These are phyloP conservation scores for Parmelia sp. DNA, from an alignment of 495 filamentous ascomycete genomes.

Conservation along the genomic window DNA sequence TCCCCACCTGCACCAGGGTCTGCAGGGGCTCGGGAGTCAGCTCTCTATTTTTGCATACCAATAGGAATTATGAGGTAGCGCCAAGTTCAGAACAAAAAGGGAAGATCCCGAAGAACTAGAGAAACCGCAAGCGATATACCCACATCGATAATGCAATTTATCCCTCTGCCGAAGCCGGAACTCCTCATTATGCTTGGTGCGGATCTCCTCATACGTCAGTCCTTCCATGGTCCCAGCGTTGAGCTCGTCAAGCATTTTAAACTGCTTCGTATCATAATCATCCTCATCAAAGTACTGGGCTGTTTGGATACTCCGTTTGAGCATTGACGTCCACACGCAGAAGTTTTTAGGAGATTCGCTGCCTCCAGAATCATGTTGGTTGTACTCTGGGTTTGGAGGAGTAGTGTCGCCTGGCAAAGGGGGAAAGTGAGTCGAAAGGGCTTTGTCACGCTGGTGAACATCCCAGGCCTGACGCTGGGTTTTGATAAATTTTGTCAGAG, in stretches of 20 bases:
- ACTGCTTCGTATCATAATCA: constrained; percentile 95
- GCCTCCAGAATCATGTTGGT: constrained; percentile 38
- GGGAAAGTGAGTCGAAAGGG: constrained; percentile 65
- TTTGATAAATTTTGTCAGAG: constrained; percentile 70
- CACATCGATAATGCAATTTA: constrained; percentile 57
- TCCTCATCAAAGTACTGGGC: constrained; percentile 88
- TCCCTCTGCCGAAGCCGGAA: constrained; percentile 65
- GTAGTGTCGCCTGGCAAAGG: constrained; percentile 83
- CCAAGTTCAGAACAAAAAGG: constrained; percentile 41
- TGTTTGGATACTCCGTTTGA: constrained; percentile 77
- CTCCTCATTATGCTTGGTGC: constrained; percentile 64
- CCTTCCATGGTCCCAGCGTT: constrained; percentile 90
- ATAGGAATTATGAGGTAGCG: background rate
- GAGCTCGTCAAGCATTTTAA: constrained; percentile 97
- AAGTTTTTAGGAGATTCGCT: constrained; percentile 72
- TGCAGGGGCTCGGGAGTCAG: background rate
- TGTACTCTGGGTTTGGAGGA: constrained; percentile 84
- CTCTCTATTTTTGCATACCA: background rate
- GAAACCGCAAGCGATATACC: background rate
- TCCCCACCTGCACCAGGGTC: constrained; percentile 90
- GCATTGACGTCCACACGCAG: constrained; percentile 97
- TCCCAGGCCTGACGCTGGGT: constrained; percentile 70
- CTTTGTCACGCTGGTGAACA: constrained; percentile 65
- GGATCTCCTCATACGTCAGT: constrained; percentile 88
- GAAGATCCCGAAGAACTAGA: constrained; percentile 45